Conservation (phyloP, 169 alveolate species). For the Cyclospora cayetanensis region DNA sequence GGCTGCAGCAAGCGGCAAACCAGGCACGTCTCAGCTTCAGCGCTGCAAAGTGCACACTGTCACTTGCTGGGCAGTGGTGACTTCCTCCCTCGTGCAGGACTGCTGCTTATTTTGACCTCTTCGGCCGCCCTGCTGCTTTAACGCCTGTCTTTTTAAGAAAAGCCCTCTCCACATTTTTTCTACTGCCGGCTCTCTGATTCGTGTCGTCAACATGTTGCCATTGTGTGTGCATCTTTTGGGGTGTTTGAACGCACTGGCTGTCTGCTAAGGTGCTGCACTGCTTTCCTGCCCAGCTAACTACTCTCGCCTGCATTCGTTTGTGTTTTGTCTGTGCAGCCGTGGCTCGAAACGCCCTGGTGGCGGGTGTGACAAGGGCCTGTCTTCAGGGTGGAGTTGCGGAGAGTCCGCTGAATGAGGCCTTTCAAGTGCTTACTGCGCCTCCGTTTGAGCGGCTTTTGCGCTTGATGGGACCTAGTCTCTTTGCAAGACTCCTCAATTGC, state of each 20-base stretch:
- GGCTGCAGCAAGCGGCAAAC: background rate
- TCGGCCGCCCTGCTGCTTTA: background rate
- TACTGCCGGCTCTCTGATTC: background rate
- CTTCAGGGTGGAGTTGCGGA: background rate
- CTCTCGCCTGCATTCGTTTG: background rate
- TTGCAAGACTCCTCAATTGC: background rate
- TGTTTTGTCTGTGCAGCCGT: slow-evolving; percentile 1
- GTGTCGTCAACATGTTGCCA: too few species aligned
- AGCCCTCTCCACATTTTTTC: too few species aligned
- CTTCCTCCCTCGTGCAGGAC: background rate
- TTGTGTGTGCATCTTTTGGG: too few species aligned
- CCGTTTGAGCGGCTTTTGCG: slow-evolving; percentile 27
- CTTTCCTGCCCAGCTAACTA: too few species aligned
- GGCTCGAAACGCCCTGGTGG: slow-evolving; percentile 16
- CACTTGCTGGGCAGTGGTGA: background rate
- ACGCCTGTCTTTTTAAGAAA: too few species aligned
- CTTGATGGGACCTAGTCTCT: background rate
- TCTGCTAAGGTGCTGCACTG: too few species aligned
- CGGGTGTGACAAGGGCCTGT: background rate
- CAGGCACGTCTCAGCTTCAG: background rate
- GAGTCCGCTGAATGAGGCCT: slow-evolving; percentile 15
- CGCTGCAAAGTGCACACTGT: too few species aligned
- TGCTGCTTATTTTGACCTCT: background rate
- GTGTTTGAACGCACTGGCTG: too few species aligned
- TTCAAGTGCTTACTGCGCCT: background rate